Conservation (phyloP, 805 yeast genomes). For the Pichia kluyveri region DNA sequence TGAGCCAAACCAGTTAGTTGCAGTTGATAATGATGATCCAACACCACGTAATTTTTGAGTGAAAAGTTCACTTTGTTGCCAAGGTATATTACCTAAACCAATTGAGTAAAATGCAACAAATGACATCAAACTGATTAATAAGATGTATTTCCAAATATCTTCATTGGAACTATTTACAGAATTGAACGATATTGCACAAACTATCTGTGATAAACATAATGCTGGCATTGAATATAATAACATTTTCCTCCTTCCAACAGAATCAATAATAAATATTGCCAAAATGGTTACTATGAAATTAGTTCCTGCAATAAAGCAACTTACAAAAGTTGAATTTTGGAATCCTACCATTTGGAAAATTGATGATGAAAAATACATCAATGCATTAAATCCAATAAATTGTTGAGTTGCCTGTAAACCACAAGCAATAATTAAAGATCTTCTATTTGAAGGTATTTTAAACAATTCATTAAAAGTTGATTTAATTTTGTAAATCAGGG, state of each 20-base stretch:
- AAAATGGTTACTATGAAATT: conserved; percentile 43
- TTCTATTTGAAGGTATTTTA: conserved; percentile 33
- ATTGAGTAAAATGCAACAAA: conserved; percentile 46
- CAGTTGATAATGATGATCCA: conserved; percentile 32
- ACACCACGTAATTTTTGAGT: conserved; percentile 46
- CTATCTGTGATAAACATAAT: conserved; percentile 34
- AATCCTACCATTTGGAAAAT: conserved; percentile 47
- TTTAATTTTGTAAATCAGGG: conserved; percentile 15
- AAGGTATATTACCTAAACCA: conserved; percentile 49
- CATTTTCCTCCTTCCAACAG: conserved; percentile 43
- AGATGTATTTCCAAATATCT: conserved; percentile 35
- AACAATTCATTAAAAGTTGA: conserved; percentile 35
- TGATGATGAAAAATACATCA: conserved; percentile 49
- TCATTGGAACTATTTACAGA: conserved; percentile 29
- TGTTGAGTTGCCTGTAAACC: conserved; percentile 52
- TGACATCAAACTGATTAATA: conserved; percentile 37
- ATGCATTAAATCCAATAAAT: conserved; percentile 48
- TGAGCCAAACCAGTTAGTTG: conserved; percentile 44
- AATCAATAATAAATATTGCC: conserved; percentile 41
- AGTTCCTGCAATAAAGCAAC: conserved; percentile 47
- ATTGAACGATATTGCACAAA: conserved; percentile 43
- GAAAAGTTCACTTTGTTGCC: conserved; percentile 52
- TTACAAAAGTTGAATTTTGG: conserved; percentile 42
- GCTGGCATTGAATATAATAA: conserved; percentile 38
- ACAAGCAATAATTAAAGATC: conserved; percentile 46